These are phyloP conservation scores for Spiraea crenata DNA, from an alignment of 331 rosid genomes.

Conservation along the genomic window DNA sequence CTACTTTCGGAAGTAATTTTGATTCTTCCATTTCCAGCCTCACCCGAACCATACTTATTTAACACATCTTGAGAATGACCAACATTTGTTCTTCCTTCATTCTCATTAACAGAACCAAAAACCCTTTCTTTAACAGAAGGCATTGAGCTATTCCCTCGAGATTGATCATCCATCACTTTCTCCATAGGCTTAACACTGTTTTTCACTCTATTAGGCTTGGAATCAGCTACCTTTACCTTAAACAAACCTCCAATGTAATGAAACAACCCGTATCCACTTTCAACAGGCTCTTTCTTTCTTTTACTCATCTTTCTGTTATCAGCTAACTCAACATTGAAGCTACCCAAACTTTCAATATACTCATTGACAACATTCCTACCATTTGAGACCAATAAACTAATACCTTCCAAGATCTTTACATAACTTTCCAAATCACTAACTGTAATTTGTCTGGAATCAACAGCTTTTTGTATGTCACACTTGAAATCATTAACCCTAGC, in stretches of 20 bases:
- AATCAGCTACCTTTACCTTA: constrained; percentile 46
- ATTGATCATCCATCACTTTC: constrained; percentile 33
- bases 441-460: constrained; percentile 53
- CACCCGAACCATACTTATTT: constrained; percentile 28
- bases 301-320: constrained; percentile 54
- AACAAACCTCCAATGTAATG: constrained; percentile 57
- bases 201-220: constrained; percentile 46
- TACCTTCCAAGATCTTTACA: constrained; percentile 40
- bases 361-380: constrained; percentile 43
- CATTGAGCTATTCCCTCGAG: constrained; percentile 25
- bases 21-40: constrained; percentile 29
- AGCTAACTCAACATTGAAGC: constrained; percentile 31
- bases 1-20: constrained; percentile 31
- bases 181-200: constrained; percentile 39
- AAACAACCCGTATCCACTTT: constrained; percentile 51
- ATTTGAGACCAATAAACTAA: constrained; percentile 40
- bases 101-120: constrained; percentile 33
- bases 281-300: constrained; percentile 61
- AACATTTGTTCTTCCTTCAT: constrained; percentile 26
- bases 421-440: constrained; percentile 59
- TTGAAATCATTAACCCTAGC: constrained; percentile 45
- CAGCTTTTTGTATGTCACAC: constrained; percentile 51
- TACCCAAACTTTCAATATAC: constrained; percentile 49
- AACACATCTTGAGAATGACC: constrained; percentile 36
- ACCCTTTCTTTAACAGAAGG: constrained; percentile 31